Evolutionary conservation across 805 yeast species (phyloP).

Genomic region (Blastobotrys peoriensis): DNA sequence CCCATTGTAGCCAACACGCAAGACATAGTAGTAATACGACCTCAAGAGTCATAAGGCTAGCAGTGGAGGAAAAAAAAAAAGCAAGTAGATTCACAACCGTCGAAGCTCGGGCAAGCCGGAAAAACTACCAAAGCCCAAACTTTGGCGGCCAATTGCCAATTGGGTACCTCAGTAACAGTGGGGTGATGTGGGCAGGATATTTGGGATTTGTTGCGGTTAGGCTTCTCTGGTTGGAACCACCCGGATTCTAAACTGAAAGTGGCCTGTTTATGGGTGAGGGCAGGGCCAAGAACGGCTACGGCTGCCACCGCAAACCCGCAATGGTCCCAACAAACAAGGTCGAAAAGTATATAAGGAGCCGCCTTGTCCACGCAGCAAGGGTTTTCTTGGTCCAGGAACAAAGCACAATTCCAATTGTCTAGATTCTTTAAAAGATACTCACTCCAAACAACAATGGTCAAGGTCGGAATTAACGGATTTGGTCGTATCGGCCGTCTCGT

Average conservation of each 20-base stretch:
- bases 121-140: too few relatives aligned
- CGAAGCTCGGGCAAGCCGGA: too few relatives aligned
- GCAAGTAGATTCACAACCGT: too few relatives aligned
- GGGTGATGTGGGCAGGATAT: too few relatives aligned
- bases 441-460: slow-evolving; percentile 31
- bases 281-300: neutral
- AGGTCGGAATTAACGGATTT: slow-evolving; percentile 89
- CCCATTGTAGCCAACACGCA: too few relatives aligned
- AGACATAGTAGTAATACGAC: too few relatives aligned
- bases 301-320: neutral
- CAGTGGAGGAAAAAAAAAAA: too few relatives aligned
- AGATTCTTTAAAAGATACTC: neutral
- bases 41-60: too few relatives aligned
- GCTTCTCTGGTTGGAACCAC: too few relatives aligned
- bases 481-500: slow-evolving; percentile 91
- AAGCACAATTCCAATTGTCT: neutral
- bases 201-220: too few relatives aligned
- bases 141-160: neutral
- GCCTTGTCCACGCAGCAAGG: neutral
- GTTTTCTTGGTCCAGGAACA: neutral
- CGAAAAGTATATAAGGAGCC: neutral
- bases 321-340: neutral
- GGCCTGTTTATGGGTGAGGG: neutral
- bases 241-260: neutral
- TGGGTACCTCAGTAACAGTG: too few relatives aligned